Evolutionary conservation across 352 stramenopile genomes (phyloP), one percentile per base, ranked within the genome.

Genomic region (Phytophthora litchii): DNA sequence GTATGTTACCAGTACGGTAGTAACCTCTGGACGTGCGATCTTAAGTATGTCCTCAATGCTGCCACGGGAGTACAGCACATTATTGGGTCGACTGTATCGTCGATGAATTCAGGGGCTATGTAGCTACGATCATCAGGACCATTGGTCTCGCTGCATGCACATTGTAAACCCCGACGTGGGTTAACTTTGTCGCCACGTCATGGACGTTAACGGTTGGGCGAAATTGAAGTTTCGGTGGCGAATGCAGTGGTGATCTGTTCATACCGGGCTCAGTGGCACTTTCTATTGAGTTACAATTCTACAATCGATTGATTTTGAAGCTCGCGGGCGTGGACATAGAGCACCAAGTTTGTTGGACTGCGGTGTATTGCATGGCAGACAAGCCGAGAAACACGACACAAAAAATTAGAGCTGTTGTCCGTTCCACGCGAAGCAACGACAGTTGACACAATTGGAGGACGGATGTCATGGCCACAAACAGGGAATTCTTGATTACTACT

Each of bases 251-350:
- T 27, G 23, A 27, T 27, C 8, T 8, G 10, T 11, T 34, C 29
- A 34, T 34, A n/a, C 29, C 3, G 7, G 10, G 19, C 34, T 41
- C 13, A 54, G 9, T 14, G 29, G 7, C 7, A 16, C 25, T 9
- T 14, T 40, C 1, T 45, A 23, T 40, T 7, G 25, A 19, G 27
- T 7, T 43, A 50, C 51, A 52, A 60, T 60, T 45, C 27, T 44
- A 60, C 51, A 60, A 59, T 59, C 29, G 40, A 51, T 59, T 59
- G 51, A 55, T 55, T 46, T 25, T 29, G 35, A 6, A 23, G 7
- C 32, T 54, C 12, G 12, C 29, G 23, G 23, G 23, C 23, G 23
- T 27, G 23, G 23, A 27, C 23, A 34, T 34, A 34, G 29, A 34
- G 29, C 29, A 12, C 29, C 29, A 12, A 34, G 29, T 34, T 34